Conservation (phyloP, 2,329 filamentous ascomycete genomes). For the Talaromyces atroroseus region DNA sequence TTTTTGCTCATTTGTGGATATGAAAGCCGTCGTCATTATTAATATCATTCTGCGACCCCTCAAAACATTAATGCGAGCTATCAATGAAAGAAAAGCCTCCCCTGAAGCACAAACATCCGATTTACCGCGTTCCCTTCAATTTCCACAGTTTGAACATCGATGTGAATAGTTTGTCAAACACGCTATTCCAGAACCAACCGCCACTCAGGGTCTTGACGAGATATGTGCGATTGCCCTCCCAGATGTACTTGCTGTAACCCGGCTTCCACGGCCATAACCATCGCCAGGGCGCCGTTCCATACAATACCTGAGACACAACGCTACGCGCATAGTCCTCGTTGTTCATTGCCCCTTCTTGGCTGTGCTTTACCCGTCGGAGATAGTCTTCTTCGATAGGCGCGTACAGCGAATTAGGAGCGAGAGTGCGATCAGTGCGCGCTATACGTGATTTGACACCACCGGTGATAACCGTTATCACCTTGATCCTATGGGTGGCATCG, state of each 20-base stretch:
- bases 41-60: neutral
- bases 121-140: slow-evolving; percentile 20
- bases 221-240: slow-evolving; percentile 48
- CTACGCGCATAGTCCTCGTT: slow-evolving; percentile 50
- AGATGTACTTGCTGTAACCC: slow-evolving; percentile 36
- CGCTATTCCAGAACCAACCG: slow-evolving; percentile 42
- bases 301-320: slow-evolving; percentile 51
- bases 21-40: neutral
- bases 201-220: slow-evolving; percentile 36
- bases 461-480: slow-evolving; percentile 52
- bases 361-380: slow-evolving; percentile 47
- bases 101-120: no score
- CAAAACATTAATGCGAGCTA: neutral
- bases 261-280: slow-evolving; percentile 47
- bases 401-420: slow-evolving; percentile 48
- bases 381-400: slow-evolving; percentile 49
- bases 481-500: slow-evolving; percentile 32
- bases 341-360: slow-evolving; percentile 49
- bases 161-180: slow-evolving; percentile 41
- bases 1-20: neutral
- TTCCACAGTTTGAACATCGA: slow-evolving; percentile 50
- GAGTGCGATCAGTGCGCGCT: slow-evolving; percentile 45
- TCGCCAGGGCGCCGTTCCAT: slow-evolving; percentile 39
- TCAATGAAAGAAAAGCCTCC: neutral
- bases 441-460: slow-evolving; percentile 58